phyloP scores from a whole-genome alignment of 495 filamentous ascomycete genomes.

The Penicillium canescens region DNA sequence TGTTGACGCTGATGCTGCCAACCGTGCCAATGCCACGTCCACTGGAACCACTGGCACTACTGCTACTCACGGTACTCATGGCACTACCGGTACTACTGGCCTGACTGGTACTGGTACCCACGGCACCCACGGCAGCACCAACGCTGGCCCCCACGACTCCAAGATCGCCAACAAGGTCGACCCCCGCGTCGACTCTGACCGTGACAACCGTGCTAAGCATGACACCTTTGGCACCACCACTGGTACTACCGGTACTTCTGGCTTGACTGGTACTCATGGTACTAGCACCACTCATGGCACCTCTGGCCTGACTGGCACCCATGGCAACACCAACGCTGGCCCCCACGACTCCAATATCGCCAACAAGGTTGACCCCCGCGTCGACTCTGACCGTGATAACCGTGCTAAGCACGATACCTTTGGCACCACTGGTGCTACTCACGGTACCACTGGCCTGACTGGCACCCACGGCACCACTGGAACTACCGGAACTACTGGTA shows the following conservation, averaged over 20 bases:
- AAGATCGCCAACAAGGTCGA: not conserved
- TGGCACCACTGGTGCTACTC: not conserved
- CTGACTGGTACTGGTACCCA: not conserved
- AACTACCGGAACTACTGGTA: not conserved
- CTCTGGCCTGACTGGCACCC: too few relatives aligned
- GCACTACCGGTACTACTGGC: not conserved
- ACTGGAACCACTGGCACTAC: too few relatives aligned
- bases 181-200: not conserved
- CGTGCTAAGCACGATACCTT: not conserved
- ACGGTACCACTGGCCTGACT: not conserved
- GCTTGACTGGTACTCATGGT: not conserved
- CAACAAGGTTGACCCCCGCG: slow-evolving; percentile 8
- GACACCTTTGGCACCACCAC: not conserved
- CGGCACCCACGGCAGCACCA: not conserved
- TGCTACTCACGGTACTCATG: not conserved
- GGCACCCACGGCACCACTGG: not conserved
- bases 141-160: slow-evolving; percentile 1
- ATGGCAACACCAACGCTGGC: not conserved
- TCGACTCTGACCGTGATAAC: slow-evolving; percentile 6
- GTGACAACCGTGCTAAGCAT: not conserved
- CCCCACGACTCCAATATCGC: not conserved
- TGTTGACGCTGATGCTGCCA: not conserved
- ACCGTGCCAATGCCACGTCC: not conserved
- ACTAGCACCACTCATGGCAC: not conserved
- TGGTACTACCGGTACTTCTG: not conserved